Conservation (phyloP, 1,284 basidiomycete genomes). For the Leccinum pachyderme region DNA sequence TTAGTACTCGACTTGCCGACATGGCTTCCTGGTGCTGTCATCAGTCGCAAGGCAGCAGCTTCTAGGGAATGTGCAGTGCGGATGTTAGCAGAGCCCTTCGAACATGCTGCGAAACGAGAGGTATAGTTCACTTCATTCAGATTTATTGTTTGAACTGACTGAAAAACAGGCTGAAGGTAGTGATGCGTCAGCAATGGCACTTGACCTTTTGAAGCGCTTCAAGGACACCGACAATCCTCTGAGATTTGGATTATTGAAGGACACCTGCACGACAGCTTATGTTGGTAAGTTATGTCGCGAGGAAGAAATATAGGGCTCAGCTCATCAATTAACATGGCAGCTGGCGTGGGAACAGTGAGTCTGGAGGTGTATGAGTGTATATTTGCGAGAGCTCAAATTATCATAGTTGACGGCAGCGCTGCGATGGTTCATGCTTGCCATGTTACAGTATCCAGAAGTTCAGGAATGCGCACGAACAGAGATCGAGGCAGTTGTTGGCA, state of each 20-base stretch:
- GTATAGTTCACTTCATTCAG: constrained; percentile 3
- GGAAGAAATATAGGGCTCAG: background rate
- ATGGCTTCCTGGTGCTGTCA: constrained; percentile 23
- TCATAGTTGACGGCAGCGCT: constrained; percentile 43
- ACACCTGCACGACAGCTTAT: constrained; percentile 24
- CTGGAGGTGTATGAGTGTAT: background rate
- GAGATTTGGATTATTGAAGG: constrained; percentile 13
- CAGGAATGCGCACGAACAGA: constrained; percentile 44
- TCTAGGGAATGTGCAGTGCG: constrained; percentile 14
- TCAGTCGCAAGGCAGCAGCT: constrained; percentile 14
- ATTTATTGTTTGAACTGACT: background rate
- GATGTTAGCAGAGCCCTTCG: constrained; percentile 23
- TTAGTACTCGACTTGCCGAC: constrained; percentile 26
- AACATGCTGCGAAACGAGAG: constrained; percentile 17
- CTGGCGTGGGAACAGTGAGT: background rate
- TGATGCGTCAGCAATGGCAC: constrained; percentile 12
- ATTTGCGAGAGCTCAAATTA: background rate
- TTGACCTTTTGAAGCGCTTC: constrained; percentile 12
- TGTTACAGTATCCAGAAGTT: constrained; percentile 46
- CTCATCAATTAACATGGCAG: background rate
- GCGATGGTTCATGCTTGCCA: constrained; percentile 46
- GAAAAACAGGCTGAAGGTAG: constrained; percentile 12
- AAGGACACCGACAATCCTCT: constrained; percentile 1
- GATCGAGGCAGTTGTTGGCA: constrained; percentile 40
- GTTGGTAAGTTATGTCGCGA: constrained; percentile 17